Evolutionary conservation across 139 green algal species (phyloP), one percentile per base, ranked within the genome.

Genomic region (Raphidocelis subcapitata): DNA sequence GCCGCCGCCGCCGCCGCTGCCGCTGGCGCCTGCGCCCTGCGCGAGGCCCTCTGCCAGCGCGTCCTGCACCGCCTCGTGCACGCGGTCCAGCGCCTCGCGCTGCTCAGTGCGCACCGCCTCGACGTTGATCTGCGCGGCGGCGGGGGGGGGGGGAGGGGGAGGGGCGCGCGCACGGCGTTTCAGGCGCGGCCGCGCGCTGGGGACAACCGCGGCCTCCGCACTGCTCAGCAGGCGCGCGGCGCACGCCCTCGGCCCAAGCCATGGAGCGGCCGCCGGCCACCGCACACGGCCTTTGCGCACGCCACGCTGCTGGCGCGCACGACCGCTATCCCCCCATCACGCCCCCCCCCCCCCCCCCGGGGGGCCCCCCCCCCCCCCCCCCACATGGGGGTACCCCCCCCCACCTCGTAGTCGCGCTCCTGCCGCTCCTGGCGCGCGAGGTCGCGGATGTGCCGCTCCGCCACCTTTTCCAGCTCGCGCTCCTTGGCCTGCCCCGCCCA

Each of bases 381-480:
- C n/a, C n/a, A n/a, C n/a, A 26, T 5, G 32, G 29, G 5, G 26
- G 60, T 12, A 70, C 14, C 51, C 2, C 36, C 36, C 36, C 16
- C 23, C 23, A 80, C 80, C 80, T 85, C 36, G 20, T 49, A 66
- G 23, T 75, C 37, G 49, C 72, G 51, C 51, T 91, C 76, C 35
- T 60, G 65, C 62, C 79, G 55, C 47, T 86, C 78, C 73, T 85
- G 76, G 62, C 78, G 52, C 1, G 85, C 85, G 57, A 85, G 63
- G 52, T 94, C 77, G 74, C 92, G 93, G 24, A 95, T 71, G 77
- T 95, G 88, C 68, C 92, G 76, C 65, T 89, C 14, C 1, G 87
- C 93, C 0, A 91, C 28, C 73, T 88, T 87, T 75, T 98, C 92
- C 54, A 95, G 84, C 81, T 97, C 86, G 0, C 93, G 84, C 69